A percentile compares a stretch with the other conserved stretches of the same genome.
Evolutionary conservation across 768 basidiomycete species (phyloP).

Genomic region (Mycena crocata): DNA sequence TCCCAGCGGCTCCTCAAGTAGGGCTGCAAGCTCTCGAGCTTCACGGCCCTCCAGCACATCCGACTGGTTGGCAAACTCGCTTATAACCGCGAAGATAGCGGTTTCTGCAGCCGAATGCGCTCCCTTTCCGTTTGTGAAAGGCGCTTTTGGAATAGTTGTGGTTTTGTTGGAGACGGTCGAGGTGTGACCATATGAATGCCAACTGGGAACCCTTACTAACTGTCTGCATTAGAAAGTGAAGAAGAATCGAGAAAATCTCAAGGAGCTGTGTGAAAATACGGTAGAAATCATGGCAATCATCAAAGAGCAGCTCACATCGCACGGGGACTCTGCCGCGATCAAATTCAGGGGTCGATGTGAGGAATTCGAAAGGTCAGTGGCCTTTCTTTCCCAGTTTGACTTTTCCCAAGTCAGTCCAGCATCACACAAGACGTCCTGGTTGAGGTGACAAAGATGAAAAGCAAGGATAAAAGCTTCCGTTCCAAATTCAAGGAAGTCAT

Average conservation of each 20-base stretch:
- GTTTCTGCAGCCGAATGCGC: too few species aligned
- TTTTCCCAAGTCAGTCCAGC: not conserved
- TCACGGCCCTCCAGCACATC: too few species aligned
- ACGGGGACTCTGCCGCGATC: not conserved
- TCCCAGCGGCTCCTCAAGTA: too few species aligned
- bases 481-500: not conserved
- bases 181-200: too few species aligned
- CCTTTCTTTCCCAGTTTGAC: too few species aligned
- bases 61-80: too few species aligned
- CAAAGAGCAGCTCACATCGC: not conserved
- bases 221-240: slow-evolving; percentile 9
- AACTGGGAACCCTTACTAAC: too few species aligned
- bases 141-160: too few species aligned
- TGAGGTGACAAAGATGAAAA: not conserved
- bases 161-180: too few species aligned
- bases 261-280: not conserved
- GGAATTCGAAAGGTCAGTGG: slow-evolving; percentile 1
- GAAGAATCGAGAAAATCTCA: slow-evolving; percentile 12
- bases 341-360: not conserved
- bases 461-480: not conserved
- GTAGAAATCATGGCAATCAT: not conserved
- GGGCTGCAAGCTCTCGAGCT: too few species aligned
- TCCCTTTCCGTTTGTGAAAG: too few species aligned
- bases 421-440: not conserved
- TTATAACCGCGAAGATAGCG: too few species aligned